Percentiles rank a stretch among this genome's conserved stretches.
Evolutionary conservation across 2,329 filamentous ascomycete species (phyloP).

Genomic region (Xylaria sp.): DNA sequence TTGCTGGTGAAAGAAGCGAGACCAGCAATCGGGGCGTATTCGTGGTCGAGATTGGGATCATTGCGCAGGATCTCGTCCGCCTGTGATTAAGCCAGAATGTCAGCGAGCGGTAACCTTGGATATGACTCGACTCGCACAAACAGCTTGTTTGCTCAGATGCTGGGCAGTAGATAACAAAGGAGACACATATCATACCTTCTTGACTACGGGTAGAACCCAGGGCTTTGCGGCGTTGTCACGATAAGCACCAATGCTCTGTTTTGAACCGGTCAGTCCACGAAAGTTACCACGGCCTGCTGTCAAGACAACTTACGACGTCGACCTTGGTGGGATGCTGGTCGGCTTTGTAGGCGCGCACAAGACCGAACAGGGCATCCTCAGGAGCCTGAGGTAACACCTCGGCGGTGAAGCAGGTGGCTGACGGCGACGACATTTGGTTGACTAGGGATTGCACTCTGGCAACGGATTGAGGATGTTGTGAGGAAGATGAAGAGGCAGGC

Average conservation of each 20-base stretch:
- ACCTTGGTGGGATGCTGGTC: conserved; percentile 78
- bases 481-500: conserved; percentile 42
- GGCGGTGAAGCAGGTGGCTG: conserved; percentile 65
- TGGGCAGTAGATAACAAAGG: background rate
- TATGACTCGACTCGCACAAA: background rate
- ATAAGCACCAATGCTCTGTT: conserved; percentile 76
- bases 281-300: background rate
- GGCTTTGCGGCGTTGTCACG: conserved; percentile 93
- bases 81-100: conserved; percentile 41
- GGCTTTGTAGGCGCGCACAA: conserved; percentile 81
- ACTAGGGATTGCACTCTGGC: conserved; percentile 57
- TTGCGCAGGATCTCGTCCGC: conserved; percentile 84
- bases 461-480: conserved; percentile 40
- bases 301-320: conserved; percentile 63
- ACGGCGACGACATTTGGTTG: conserved; percentile 63
- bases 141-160: background rate
- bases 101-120: background rate
- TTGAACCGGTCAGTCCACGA: background rate
- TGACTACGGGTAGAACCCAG: conserved; percentile 93
- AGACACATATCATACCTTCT: conserved; percentile 63
- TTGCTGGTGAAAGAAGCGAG: conserved; percentile 79
- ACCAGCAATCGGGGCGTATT: conserved; percentile 95
- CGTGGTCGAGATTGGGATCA: conserved; percentile 90
- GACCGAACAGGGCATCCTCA: conserved; percentile 89
- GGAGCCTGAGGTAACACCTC: conserved; percentile 81